Base-by-base conservation (phyloP, 148 eudicot genomes). In the Rhododendron vialii region DNA sequence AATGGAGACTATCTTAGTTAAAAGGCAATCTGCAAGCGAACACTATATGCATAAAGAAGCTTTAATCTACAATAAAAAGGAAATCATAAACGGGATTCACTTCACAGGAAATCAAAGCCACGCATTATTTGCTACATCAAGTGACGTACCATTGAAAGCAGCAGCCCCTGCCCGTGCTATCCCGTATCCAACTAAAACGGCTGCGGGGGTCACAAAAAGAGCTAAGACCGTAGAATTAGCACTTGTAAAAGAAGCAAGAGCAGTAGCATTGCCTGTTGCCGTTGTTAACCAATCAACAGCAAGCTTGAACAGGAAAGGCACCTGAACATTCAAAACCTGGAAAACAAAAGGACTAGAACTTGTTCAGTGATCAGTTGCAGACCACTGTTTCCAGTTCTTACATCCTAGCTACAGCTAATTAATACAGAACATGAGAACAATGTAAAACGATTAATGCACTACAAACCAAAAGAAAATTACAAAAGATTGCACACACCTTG, bases 281-380 rank as follows among this genome's bases (percentile, higher is more conserved):
- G 94, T 89, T 53, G 98, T 91, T 85, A 96, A 89, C 98, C 97
- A 96, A 89, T 96, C 99, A 88, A 96, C 94, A 24, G 98, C 97
- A 73, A 95, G 96, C 88, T 96, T 96, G 89, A 96, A 95, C 86
- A 96, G 84, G 86, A 96, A 94, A 59, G 99, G 99, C 87, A 96
- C 99, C 87, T 95, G 98, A 88, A 96, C 99, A 92, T 95, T 96
- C 86, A 96, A 80, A 75, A 96, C 97, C 99, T 96, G 84, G 84
- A 91, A 33, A 88, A 50, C 85, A 87, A 89, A 85, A 50, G 36
- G 69, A 86, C 47, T 35, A 75, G 12, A 26, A 80, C 83, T 80
- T 80, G 65, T 80, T 38, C 17, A 73, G 83, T 50, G 38, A 85
- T 65, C 45, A 79, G 63, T 85, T 17, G 48, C 51, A 3, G 43